A percentile compares a stretch with the other conserved stretches of the same genome.
Evolutionary conservation across 495 filamentous ascomycete species (phyloP).

Genomic region (Penicillium crystallinum): DNA sequence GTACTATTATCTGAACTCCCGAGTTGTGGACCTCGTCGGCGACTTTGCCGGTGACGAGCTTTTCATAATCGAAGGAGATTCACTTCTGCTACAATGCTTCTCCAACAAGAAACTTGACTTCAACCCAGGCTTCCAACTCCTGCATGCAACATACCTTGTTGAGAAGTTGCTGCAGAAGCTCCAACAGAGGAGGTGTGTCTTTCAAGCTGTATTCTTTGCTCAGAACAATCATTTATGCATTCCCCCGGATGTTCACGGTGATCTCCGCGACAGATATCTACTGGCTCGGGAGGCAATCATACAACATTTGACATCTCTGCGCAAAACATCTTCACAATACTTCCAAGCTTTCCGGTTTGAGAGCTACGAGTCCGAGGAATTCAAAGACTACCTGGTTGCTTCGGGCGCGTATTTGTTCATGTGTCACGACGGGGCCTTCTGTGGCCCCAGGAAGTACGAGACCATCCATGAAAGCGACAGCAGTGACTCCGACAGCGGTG

Average conservation of each 20-base stretch:
- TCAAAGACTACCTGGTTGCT: constrained; percentile 47
- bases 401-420: constrained; percentile 61
- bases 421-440: constrained; percentile 54
- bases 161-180: constrained; percentile 60
- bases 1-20: constrained; percentile 15
- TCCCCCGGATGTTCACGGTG: background rate
- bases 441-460: constrained; percentile 1
- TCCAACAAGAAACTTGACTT: constrained; percentile 57
- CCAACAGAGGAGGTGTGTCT: constrained; percentile 56
- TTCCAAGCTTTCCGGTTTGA: constrained; percentile 31
- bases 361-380: constrained; percentile 38
- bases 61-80: constrained; percentile 71
- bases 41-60: constrained; percentile 70
- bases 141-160: constrained; percentile 64
- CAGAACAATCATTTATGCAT: constrained; percentile 17
- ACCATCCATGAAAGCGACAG: background rate
- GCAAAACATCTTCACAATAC: background rate
- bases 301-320: constrained; percentile 48
- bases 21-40: constrained; percentile 39
- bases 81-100: constrained; percentile 58
- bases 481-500: background rate
- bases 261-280: constrained; percentile 43
- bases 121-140: constrained; percentile 59
- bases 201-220: constrained; percentile 66
- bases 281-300: constrained; percentile 58